Percentiles rank a stretch among this genome's conserved stretches.
phyloP scores from a whole-genome alignment of 2,329 filamentous ascomycete species.

The Neofusicoccum kwambonambiense region DNA sequence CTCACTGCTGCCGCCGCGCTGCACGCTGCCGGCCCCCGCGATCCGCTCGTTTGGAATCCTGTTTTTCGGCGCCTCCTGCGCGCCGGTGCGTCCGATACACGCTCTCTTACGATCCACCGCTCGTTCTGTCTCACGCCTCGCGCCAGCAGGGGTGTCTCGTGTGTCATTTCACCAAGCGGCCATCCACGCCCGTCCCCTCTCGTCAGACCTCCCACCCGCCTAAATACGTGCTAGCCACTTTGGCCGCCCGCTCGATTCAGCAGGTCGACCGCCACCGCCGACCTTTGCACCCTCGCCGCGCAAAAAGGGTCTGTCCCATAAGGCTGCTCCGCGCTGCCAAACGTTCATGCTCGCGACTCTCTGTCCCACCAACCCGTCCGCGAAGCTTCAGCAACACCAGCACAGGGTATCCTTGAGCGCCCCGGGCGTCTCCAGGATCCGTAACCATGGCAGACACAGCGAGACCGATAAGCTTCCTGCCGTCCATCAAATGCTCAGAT shows the following conservation, averaged over 20 bases:
- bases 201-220: conserved; percentile 10
- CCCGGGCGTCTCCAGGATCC: neutral
- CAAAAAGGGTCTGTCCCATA: conserved; percentile 1
- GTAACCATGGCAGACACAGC: conserved; percentile 21
- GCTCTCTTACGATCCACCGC: conserved; percentile 16
- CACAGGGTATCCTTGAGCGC: conserved; percentile 1
- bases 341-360: conserved; percentile 6
- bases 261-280: conserved; percentile 2
- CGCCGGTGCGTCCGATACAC: conserved; percentile 7
- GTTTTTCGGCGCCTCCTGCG: neutral
- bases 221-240: conserved; percentile 11
- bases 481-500: conserved; percentile 40
- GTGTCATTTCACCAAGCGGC: conserved; percentile 13
- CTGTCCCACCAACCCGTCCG: neutral
- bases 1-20: neutral
- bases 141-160: conserved; percentile 15
- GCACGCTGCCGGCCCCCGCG: neutral
- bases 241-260: conserved; percentile 7
- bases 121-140: conserved; percentile 10
- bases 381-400: neutral
- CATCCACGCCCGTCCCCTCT: conserved; percentile 10
- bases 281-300: neutral
- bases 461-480: conserved; percentile 33
- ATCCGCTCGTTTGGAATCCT: neutral
- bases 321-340: conserved; percentile 2